Conservation (phyloP, 2,329 filamentous ascomycete genomes). For the Aspergillus alliaceus region DNA sequence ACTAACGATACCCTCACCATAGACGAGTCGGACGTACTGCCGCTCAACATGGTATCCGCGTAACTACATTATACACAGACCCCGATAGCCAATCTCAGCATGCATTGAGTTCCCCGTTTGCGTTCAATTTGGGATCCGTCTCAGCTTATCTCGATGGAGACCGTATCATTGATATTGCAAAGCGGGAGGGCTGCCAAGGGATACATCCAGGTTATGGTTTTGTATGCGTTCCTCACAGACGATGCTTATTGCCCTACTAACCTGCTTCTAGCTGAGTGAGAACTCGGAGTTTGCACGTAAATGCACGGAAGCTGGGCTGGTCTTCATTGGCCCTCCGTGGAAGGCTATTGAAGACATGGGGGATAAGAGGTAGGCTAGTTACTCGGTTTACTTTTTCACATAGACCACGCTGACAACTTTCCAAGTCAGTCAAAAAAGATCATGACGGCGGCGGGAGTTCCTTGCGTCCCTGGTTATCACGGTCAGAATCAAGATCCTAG, state of each 20-base stretch:
- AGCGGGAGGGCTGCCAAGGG: conserved; percentile 80
- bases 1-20: conserved; percentile 12
- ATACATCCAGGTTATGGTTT: conserved; percentile 97
- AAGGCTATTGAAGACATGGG: conserved; percentile 81
- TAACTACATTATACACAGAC: conserved; percentile 92
- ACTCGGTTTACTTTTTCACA: neutral
- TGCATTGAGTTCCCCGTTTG: conserved; percentile 78
- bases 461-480: conserved; percentile 95
- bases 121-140: conserved; percentile 78
- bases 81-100: conserved; percentile 87
- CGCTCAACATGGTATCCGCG: conserved; percentile 81
- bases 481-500: conserved; percentile 73
- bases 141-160: conserved; percentile 92
- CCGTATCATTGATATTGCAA: conserved; percentile 84
- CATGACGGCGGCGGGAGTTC: conserved; percentile 92
- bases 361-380: conserved; percentile 69
- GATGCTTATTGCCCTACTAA: conserved; percentile 1
- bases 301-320: conserved; percentile 84
- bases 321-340: conserved; percentile 88
- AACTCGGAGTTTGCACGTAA: conserved; percentile 87
- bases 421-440: conserved; percentile 81
- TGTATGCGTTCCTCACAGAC: conserved; percentile 38
- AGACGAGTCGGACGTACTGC: conserved; percentile 85
- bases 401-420: conserved; percentile 5
- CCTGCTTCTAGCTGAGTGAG: conserved; percentile 65